Percentiles rank a stretch among this genome's conserved stretches.
phyloP scores from a whole-genome alignment of 257 asterid species.

The Eucommia ulmoides region DNA sequence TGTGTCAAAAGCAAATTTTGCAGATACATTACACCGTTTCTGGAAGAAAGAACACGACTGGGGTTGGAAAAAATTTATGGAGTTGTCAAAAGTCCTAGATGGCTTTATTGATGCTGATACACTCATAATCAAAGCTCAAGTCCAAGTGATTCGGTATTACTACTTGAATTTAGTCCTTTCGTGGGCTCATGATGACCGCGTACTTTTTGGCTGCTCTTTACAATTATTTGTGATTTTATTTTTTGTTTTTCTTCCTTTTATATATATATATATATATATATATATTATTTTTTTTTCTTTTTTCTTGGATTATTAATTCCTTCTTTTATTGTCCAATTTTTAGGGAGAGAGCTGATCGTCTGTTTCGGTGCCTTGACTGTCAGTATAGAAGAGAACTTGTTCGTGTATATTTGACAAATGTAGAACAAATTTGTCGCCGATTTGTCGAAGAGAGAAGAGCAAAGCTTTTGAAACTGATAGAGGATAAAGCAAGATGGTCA shows the following conservation, averaged over 20 bases:
- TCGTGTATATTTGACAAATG: constrained; percentile 80
- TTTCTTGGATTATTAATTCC: constrained; percentile 5
- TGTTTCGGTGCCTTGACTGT: constrained; percentile 85
- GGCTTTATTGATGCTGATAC: constrained; percentile 87
- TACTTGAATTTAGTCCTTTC: neutral
- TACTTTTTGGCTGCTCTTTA: no score
- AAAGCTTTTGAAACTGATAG: constrained; percentile 72
- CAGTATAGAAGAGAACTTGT: constrained; percentile 91
- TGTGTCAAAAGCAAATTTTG: constrained; percentile 8
- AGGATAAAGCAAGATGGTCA: constrained; percentile 82
- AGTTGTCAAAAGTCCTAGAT: constrained; percentile 72
- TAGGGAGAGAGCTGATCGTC: constrained; percentile 91
- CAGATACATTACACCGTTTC: constrained; percentile 90
- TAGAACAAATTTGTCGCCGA: constrained; percentile 84
- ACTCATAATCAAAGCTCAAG: constrained; percentile 84
- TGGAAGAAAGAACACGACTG: constrained; percentile 97
- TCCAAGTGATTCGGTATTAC: constrained; percentile 77
- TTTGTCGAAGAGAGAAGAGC: constrained; percentile 70
- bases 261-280: no score
- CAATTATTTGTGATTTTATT: no score
- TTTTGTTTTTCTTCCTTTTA: constrained; percentile 6
- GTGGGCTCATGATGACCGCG: neutral
- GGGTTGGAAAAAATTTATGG: constrained; percentile 99
- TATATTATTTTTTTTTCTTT: neutral
- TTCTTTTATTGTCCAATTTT: no score